Percentiles rank a stretch among this genome's conserved stretches.
Evolutionary conservation across 1,284 basidiomycete genomes (phyloP).

Genomic region (Ceratobasidium sp.): DNA sequence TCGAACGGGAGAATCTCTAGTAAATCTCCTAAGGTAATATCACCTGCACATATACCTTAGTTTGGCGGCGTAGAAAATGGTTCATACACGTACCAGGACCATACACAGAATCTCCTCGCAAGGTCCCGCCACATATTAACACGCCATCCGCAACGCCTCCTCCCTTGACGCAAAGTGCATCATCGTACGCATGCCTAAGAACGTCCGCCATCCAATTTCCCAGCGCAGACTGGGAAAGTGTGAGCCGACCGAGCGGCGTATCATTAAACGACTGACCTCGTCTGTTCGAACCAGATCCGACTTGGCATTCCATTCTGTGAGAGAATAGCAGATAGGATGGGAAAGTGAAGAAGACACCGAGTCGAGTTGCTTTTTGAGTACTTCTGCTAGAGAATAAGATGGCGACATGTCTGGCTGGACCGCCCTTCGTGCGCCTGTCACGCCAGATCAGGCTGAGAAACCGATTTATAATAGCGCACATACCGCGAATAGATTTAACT

Average conservation of each 20-base stretch:
- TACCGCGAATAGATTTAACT: conserved; percentile 75
- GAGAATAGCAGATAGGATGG: conserved; percentile 78
- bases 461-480: conserved; percentile 35
- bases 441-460: neutral
- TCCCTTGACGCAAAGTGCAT: conserved; percentile 72
- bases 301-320: conserved; percentile 79
- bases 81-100: conserved; percentile 71
- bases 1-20: conserved; percentile 92
- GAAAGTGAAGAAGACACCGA: conserved; percentile 79
- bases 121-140: conserved; percentile 78
- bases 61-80: neutral
- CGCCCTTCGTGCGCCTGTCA: conserved; percentile 72
- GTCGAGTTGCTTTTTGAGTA: conserved; percentile 77
- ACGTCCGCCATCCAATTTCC: conserved; percentile 95
- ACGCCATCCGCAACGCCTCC: conserved; percentile 80
- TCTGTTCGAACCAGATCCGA: conserved; percentile 79
- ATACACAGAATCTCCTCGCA: conserved; percentile 89
- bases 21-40: conserved; percentile 85
- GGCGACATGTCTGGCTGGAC: conserved; percentile 73
- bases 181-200: conserved; percentile 87
- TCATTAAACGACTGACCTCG: conserved; percentile 64
- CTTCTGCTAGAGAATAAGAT: conserved; percentile 68
- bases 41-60: conserved; percentile 62
- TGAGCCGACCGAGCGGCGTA: neutral
- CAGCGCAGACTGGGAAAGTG: conserved; percentile 71